Evolutionary conservation across 208 protist species (phyloP), one percentile per base, ranked within the genome.

Genomic region (Leishmania arabica): DNA sequence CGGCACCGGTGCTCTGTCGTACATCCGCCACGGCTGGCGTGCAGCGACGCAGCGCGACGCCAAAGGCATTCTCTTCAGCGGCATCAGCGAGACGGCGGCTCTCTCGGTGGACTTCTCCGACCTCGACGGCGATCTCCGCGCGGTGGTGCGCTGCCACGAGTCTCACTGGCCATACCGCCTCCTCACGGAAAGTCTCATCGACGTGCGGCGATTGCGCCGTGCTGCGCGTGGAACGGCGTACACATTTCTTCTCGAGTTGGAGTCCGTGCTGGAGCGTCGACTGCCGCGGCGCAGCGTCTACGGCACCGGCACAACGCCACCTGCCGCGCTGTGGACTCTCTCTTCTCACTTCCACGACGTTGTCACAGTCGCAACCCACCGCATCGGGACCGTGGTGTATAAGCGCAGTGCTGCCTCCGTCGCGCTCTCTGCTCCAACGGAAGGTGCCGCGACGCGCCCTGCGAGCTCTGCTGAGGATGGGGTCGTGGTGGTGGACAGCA

Each of bases 261-360:
- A 93, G 82, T 76, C 81, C 0, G 69, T 84, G 17, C 84, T 97
- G 42, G 78, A 84, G 65, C 77, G 79, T 60, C 88, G 91, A 27
- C 84, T 79, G 70, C 84, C 78, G 31, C 86, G 86, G 42, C 58
- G 81, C 65, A 75, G 75, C 17, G 75, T 88, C 24, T 79, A 73
- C 75, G 81, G 83, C 60, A 83, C 74, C 51, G 74, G 77, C 7
- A 69, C 75, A 0, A 56, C 88, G 24, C 77, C 84, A 5, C 91
- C 94, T 4, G 82, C 90, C n/a, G 92, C 92, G 5, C 86, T 90
- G 42, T 97, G 94, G 93, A 97, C 92, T 51, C 82, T 97, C 58
- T 97, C 94, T 3, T 87, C 86, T 3, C 90, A 92, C 79, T 96
- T 93, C 74, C 72, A 80, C 71, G 87, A 94, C 54, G 86, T 97